Evolutionary conservation across 2,329 filamentous ascomycete genomes (phyloP), one percentile per base, ranked within the genome.

Genomic region (Echinosphaeria canescens): DNA sequence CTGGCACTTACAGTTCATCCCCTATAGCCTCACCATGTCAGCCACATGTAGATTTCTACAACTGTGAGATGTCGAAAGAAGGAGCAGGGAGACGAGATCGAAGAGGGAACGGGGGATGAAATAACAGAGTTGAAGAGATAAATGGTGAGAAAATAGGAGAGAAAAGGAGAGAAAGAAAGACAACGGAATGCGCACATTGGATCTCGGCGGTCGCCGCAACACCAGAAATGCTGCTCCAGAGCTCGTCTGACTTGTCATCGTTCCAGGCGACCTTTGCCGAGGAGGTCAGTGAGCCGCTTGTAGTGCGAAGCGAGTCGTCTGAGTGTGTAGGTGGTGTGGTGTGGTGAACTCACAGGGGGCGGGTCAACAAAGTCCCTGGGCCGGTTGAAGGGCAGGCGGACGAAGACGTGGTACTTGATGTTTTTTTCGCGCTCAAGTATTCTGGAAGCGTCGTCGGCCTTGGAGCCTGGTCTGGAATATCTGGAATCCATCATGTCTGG

Each of bases 281-380:
- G 26, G 12, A 27, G 27, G 38, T 39, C 33, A 47, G 42, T 34
- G 23, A 23, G 6, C 7, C 12, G 22, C 10, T 7, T n/a, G n/a
- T n/a, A 7, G 26, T 33, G 30, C 31, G 11, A 10, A 16, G 31
- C 28, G 13, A 31, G 28, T 28, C 15, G 5, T 11, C 10, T n/a
- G 20, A 12, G 15, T n/a, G n/a, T n/a, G n/a, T n/a, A n/a, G n/a
- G n/a, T n/a, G n/a, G n/a, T 13, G 25, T 27, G 34, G 30, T 34
- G 31, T 30, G 35, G 27, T 31, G 34, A 11, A 31, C 63, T 45
- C 61, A 84, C 84, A 35, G 75, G 72, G 25, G 80, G 76, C 30
- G 88, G 88, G 49, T 98, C 85, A 33, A 84, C 65, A 51, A 98
- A 98, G 40, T 78, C 70, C n/a, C n/a, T n/a, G 22, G 76, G 75